Percentiles rank a stretch among this genome's conserved stretches.
Evolutionary conservation across 179 eudicot species (phyloP).

Genomic region (Patellifolia procumbens): DNA sequence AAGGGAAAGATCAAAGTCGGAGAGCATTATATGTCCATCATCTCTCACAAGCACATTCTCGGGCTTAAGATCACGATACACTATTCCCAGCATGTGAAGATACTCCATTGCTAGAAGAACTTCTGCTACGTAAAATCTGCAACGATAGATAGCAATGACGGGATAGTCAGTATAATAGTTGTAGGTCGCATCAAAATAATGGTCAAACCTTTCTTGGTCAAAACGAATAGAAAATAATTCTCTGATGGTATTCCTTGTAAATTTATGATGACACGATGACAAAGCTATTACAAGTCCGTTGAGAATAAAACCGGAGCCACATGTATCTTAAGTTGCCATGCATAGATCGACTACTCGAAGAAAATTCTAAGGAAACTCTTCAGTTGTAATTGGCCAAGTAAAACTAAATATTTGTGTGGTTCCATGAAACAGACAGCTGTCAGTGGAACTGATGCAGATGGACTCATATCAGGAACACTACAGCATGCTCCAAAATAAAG

Average conservation of each 20-base stretch:
- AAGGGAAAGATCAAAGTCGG: conserved; percentile 82
- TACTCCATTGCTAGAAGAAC: conserved; percentile 74
- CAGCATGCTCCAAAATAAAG: too few species aligned
- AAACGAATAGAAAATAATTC: not conserved
- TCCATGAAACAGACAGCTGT: too few species aligned
- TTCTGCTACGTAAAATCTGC: conserved; percentile 82
- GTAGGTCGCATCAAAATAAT: not conserved
- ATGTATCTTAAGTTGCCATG: too few species aligned
- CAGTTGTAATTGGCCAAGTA: not conserved
- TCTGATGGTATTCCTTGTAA: not conserved
- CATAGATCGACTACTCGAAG: not conserved
- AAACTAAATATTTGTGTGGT: not conserved
- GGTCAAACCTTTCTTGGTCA: not conserved
- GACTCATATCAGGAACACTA: too few species aligned
- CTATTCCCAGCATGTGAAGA: conserved; percentile 85
- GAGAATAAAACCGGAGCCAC: not conserved
- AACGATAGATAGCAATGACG: conserved; percentile 7
- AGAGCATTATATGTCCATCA: conserved; percentile 93
- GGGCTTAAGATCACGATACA: conserved; percentile 82
- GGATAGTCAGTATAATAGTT: not conserved
- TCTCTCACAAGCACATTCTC: conserved; percentile 78
- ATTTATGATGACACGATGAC: not conserved
- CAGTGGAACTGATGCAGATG: too few species aligned
- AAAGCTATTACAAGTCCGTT: not conserved
- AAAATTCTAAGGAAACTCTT: not conserved